Base-by-base conservation (phyloP, 345 rosid species). In the Lepidium didymum region DNA sequence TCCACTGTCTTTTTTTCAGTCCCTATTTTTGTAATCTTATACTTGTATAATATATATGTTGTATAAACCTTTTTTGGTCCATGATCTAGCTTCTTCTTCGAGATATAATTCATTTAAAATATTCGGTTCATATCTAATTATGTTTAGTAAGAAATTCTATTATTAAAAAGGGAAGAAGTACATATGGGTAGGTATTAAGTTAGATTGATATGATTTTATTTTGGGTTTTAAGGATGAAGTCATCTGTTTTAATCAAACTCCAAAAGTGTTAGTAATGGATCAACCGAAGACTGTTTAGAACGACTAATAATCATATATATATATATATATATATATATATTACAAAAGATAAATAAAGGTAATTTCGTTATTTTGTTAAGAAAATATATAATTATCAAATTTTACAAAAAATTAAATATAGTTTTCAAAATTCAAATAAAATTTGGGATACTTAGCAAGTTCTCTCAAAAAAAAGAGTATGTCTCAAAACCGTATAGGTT, bases 1-100 rank as follows among this genome's bases (percentile, higher is more conserved):
- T 60, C 51, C 58, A 37, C 63, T 34, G 60, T 46, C 62, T 31
- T 14, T 50, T 13, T 50, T 56, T 47, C 71, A 40, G 23, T 38
- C 53, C 12, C 56, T 21, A n/a, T 45, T 38, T 64, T 47, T 47
- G 50, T 47, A 72, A n/a, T 64, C 27, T 35, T 47, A 5, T 45
- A 63, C 45, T 34, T 3, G 31, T 43, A 54, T 54, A 54, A 27
- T 27, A 27, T 4, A 27, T 19, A 1, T 27, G 4, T 27, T 25
- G 27, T 25, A 25, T 25, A 25, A 25, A 25, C 1, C 27, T 71
- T 35, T 19, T 5, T 53, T 62, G 25, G 56, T 36, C 64, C 50
- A n/a, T n/a, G n/a, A n/a, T 42, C 46, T 42, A 31, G 68, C 38
- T 44, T 51, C 59, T 59, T 69, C 51, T 41, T 40, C 10, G 34